Evolutionary conservation across 331 rosid species (phyloP).

Genomic region (Spiraea crenata): DNA sequence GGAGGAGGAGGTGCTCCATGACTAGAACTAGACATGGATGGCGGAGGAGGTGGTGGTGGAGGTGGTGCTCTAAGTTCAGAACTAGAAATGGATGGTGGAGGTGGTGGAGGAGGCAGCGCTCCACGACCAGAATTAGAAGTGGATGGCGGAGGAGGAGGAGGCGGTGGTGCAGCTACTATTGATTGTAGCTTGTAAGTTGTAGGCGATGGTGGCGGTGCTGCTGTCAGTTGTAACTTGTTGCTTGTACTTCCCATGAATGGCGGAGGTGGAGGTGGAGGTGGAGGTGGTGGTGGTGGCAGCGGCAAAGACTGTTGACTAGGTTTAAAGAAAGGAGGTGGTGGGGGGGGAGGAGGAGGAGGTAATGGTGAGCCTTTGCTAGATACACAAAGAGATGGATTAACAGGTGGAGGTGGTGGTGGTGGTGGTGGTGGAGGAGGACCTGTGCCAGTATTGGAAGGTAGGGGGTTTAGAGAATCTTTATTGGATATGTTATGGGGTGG

Average conservation of each 20-base stretch:
- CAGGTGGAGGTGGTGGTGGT: constrained; percentile 9
- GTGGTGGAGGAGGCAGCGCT: constrained; percentile 20
- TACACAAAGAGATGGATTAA: neutral
- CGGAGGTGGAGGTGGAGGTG: constrained; percentile 21
- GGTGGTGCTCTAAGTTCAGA: constrained; percentile 33
- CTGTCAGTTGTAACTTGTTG: constrained; percentile 12
- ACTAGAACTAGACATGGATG: neutral
- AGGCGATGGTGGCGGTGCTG: constrained; percentile 15
- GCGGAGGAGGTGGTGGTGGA: constrained; percentile 39
- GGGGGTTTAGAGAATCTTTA: neutral
- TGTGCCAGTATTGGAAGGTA: neutral
- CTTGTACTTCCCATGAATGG: constrained; percentile 20
- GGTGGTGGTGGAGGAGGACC: neutral
- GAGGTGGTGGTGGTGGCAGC: constrained; percentile 27
- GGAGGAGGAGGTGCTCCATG: constrained; percentile 16
- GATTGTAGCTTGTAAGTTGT: neutral
- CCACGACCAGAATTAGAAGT: neutral
- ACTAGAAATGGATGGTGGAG: constrained; percentile 32
- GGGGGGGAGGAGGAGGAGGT: constrained; percentile 25
- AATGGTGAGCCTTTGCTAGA: neutral
- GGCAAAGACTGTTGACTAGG: constrained; percentile 9
- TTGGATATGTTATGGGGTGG: neutral
- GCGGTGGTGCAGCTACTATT: neutral
- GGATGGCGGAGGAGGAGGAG: constrained; percentile 9
- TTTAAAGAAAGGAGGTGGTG: neutral